phyloP scores from a whole-genome alignment of 768 basidiomycete species.

The Cubamyces sp. region DNA sequence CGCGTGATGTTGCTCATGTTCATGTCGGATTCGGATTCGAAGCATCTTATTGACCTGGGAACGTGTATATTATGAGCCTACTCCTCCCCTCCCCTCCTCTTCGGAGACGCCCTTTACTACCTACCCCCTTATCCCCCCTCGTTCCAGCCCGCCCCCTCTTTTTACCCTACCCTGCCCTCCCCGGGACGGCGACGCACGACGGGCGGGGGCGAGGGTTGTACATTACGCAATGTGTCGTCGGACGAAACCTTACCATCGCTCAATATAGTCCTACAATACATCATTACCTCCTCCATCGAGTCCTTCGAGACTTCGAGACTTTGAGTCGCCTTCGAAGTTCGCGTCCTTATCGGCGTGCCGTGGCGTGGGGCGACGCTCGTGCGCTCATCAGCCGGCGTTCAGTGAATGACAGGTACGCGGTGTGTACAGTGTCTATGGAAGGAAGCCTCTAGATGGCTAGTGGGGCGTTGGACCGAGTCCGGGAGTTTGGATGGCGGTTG shows the following conservation, averaged over 20 bases:
- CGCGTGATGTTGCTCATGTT: constrained; percentile 1
- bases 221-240: constrained; percentile 4
- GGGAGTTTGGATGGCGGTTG: no score
- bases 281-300: background rate
- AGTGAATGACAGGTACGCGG: no score
- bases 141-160: background rate
- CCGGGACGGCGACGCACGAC: constrained; percentile 2
- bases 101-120: no score
- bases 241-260: background rate
- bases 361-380: no score
- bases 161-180: background rate
- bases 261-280: constrained; percentile 2
- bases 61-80: constrained; percentile 8
- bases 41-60: constrained; percentile 3
- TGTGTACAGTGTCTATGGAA: no score
- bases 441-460: no score
- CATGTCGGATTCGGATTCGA: background rate
- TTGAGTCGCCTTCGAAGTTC: no score
- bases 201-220: constrained; percentile 3
- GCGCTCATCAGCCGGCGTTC: no score
- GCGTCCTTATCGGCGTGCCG: no score
- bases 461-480: no score
- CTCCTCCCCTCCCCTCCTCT: background rate
- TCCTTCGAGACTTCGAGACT: no score
- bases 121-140: no score